phyloP scores from a whole-genome alignment of 768 basidiomycete genomes.

The Suillus brevipes region DNA sequence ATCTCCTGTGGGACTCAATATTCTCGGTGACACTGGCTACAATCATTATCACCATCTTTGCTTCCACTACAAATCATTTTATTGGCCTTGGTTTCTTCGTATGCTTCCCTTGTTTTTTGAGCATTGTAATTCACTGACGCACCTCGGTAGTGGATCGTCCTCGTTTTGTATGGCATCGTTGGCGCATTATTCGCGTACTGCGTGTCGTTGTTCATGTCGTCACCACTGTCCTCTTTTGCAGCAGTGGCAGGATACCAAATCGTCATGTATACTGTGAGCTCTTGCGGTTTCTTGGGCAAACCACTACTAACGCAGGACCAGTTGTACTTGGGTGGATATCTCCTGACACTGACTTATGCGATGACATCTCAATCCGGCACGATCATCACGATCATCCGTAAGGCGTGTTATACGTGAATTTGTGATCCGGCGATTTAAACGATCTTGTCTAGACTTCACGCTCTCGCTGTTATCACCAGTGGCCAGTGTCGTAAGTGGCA shows the following conservation, averaged over 20 bases:
- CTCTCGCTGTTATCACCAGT: constrained; percentile 69
- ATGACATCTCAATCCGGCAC: constrained; percentile 53
- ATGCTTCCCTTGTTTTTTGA: constrained; percentile 35
- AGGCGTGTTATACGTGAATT: constrained; percentile 15
- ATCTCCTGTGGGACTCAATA: constrained; percentile 71
- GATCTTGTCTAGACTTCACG: constrained; percentile 51
- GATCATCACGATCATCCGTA: constrained; percentile 62
- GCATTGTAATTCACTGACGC: constrained; percentile 5
- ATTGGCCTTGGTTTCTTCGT: constrained; percentile 62
- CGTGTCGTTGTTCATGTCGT: constrained; percentile 56
- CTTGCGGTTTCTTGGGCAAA: not conserved
- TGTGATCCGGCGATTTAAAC: not conserved
- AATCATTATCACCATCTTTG: constrained; percentile 65
- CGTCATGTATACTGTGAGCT: constrained; percentile 66
- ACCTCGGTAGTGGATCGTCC: constrained; percentile 59
- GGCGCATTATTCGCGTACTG: constrained; percentile 71
- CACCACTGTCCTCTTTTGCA: constrained; percentile 74
- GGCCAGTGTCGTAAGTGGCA: constrained; percentile 57
- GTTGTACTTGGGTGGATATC: constrained; percentile 67
- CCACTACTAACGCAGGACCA: constrained; percentile 23
- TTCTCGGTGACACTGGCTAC: constrained; percentile 60
- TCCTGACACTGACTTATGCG: constrained; percentile 74
- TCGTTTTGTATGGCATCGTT: constrained; percentile 70
- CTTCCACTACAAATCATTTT: constrained; percentile 58
- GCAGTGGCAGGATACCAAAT: constrained; percentile 72